Evolutionary conservation across 1,284 basidiomycete species (phyloP).

Genomic region (Schizopora paradoxa): DNA sequence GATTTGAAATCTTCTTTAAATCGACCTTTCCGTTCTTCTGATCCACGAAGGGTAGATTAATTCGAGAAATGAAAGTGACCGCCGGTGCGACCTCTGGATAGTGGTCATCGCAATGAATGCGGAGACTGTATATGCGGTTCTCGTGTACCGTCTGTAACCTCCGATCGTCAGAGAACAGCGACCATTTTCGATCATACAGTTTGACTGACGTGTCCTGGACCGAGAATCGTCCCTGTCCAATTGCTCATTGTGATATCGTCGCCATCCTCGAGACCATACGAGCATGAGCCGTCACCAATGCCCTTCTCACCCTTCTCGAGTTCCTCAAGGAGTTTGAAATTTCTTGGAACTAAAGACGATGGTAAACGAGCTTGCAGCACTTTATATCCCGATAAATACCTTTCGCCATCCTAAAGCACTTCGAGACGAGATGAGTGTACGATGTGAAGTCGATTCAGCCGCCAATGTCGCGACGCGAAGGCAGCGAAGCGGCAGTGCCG

Average conservation of each 20-base stretch:
- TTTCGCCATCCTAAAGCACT: slow-evolving; percentile 17
- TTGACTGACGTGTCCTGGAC: slow-evolving; percentile 84
- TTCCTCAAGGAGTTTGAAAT: slow-evolving; percentile 95
- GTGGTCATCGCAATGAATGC: slow-evolving; percentile 76
- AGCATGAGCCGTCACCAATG: slow-evolving; percentile 95
- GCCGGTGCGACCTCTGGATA: slow-evolving; percentile 82
- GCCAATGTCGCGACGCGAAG: no score
- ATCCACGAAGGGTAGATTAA: slow-evolving; percentile 94
- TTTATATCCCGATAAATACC: slow-evolving; percentile 1
- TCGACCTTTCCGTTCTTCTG: slow-evolving; percentile 76
- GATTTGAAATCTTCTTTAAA: slow-evolving; percentile 58
- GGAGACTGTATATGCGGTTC: slow-evolving; percentile 96
- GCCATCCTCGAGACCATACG: slow-evolving; percentile 88
- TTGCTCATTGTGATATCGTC: slow-evolving; percentile 96
- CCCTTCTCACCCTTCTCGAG: slow-evolving; percentile 99
- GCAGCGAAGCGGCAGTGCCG: no score
- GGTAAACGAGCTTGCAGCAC: background rate
- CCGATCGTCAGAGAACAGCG: slow-evolving; percentile 16
- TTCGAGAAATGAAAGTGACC: slow-evolving; percentile 84
- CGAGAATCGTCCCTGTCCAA: slow-evolving; percentile 99
- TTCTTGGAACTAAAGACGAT: slow-evolving; percentile 74
- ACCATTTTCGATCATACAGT: background rate
- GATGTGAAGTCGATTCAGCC: no score
- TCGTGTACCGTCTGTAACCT: slow-evolving; percentile 84
- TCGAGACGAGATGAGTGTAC: no score